Evolutionary conservation across 2,329 filamentous ascomycete genomes (phyloP), one percentile per base, ranked within the genome.

Genomic region (Neopestalotiopsis sp.): DNA sequence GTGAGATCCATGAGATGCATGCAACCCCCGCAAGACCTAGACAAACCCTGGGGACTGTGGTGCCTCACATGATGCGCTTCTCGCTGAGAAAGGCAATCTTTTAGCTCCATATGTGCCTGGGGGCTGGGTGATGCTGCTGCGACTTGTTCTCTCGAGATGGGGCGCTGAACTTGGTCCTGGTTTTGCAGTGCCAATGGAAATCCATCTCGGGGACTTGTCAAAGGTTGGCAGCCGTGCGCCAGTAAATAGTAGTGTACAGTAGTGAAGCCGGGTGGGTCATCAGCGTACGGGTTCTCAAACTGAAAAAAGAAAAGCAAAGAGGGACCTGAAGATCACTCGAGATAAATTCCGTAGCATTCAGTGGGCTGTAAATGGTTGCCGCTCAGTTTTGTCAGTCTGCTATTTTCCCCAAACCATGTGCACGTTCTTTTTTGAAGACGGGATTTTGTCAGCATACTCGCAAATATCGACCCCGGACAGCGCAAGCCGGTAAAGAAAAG

Each of bases 41-140:
- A 14, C 52, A 49, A 59, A 30, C 65, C 65, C 49, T 59, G 65
- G 49, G 30, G 56, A 9, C 24, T 60, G 34, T 30, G 28, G 20
- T 45, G 65, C 65, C 65, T 67, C 65, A 67, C 65, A 67, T 67
- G 65, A 67, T 67, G 65, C 40, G 65, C 56, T 17, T 67, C 24
- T 24, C 20, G 65, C 65, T 60, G 65, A 67, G 65, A 67, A 67
- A 14, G 65, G 65, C 32, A 59, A 67, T 60, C 9, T 60, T 45
- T 38, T 49, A 66, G 42, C 45, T 66, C 63, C 40, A 49, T 45
- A n/a, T 24, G 38, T 64, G 61, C 38, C 34, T 49, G 38, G 45
- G 20, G 45, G 20, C 45, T 24, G 45, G n/a, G 45, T 52, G 7
- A 52, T n/a, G 20, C 45, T 20, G 45, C 45, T 40, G 59, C 30